Evolutionary conservation across 108 stramenopile genomes (phyloP), one percentile per base, ranked within the genome.

Genomic region (Chaetoceros muelleri): DNA sequence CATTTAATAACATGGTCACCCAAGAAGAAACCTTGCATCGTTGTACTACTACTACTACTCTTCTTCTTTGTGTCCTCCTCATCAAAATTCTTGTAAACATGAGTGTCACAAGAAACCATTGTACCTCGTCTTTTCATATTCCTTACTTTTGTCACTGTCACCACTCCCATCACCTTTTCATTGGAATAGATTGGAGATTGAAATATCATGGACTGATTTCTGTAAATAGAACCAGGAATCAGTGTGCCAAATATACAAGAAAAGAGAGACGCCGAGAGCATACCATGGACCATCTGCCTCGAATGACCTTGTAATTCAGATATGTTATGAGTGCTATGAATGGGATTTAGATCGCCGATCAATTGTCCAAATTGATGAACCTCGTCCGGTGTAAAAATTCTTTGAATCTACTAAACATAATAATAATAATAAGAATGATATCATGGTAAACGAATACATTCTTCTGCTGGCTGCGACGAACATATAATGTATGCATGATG

Each of bases 241-340:
- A 86, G 58, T n/a, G 69, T 78, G 17, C 80, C 89, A 62, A 86
- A 90, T 22, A 90, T 84, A n/a, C 68, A 71, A 16, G 82, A 84
- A 67, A 90, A 86, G 19, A 87, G n/a, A 3, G 79, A 82, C 5
- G 89, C 67, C 19, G 82, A 65, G 48, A 90, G 57, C 46, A 86
- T 86, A 1, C 89, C 89, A 57, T 86, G 89, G 8, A 85, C 83
- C 26, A 90, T 31, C 24, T 73, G 74, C 55, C 48, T 52, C 1
- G 66, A 60, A 21, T 17, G 23, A 22, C 50, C 29, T 24, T 44
- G 17, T 24, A 53, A 21, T 30, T 65, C 63, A 1, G 28, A 17
- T 24, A 17, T 49, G 5, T 57, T 58, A n/a, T 8, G 22, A 47
- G 45, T 46, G 23, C 22, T 21, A 53, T 90, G 88, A 46, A 90